Evolutionary conservation across 23 red algal genomes (phyloP).

Genomic region (Chondrus crispus): DNA sequence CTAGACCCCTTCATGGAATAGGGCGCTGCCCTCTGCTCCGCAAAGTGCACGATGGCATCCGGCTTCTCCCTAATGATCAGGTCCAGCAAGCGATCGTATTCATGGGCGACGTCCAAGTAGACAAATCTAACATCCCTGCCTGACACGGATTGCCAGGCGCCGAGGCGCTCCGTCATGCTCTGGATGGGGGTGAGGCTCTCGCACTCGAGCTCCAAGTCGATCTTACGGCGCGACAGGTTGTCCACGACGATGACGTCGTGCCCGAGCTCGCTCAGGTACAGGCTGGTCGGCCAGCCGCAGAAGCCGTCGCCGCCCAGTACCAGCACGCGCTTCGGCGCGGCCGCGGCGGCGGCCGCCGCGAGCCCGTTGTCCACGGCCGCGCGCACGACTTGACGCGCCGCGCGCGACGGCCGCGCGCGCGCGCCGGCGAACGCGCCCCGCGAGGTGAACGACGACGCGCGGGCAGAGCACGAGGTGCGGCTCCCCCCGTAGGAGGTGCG

Average conservation of each 20-base stretch:
- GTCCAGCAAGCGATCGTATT: conserved; percentile 78
- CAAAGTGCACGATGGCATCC: conserved; percentile 94
- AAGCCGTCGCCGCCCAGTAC: conserved; percentile 97
- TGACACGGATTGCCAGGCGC: conserved; percentile 64
- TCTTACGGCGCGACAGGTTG: conserved; percentile 95
- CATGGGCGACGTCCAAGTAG: conserved; percentile 77
- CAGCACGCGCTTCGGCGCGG: conserved; percentile 42
- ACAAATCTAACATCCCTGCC: conserved; percentile 74
- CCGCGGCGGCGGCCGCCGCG: not conserved
- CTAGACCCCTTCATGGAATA: conserved; percentile 91
- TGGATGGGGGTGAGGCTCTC: conserved; percentile 88
- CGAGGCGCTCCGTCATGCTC: conserved; percentile 66
- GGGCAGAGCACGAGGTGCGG: too few species aligned
- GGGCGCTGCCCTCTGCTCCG: conserved; percentile 95
- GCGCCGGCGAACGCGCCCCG: conserved; percentile 41
- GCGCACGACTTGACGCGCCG: not conserved
- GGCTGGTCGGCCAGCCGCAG: conserved; percentile 96
- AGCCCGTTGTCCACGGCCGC: not conserved
- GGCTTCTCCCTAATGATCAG: conserved; percentile 70
- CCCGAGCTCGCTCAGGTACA: conserved; percentile 86
- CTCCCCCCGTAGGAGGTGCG: too few species aligned
- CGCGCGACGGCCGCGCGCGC: conserved; percentile 2
- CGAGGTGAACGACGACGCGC: too few species aligned
- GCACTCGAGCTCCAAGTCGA: conserved; percentile 95
- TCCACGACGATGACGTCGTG: conserved; percentile 96